Conservation (phyloP, 371 early-diverging fungal species). For the Syncephalis plumigaleata region DNA sequence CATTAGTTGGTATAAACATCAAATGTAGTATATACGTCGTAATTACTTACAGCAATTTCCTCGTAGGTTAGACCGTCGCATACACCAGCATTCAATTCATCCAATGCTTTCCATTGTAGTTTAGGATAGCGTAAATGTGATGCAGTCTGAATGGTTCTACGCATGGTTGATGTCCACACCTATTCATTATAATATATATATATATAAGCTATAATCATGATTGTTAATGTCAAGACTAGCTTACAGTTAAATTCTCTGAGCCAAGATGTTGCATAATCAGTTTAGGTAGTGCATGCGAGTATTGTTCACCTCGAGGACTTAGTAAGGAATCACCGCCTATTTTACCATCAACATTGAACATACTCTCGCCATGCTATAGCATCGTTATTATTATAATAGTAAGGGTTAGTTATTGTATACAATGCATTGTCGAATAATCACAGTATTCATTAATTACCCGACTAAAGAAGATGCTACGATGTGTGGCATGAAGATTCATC, state of each 20-base stretch:
- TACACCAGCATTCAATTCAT: slow-evolving; percentile 91
- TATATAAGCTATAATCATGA: neutral
- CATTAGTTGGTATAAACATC: too few species aligned
- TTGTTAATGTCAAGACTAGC: too few species aligned
- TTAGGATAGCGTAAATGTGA: slow-evolving; percentile 63
- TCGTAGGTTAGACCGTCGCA: slow-evolving; percentile 98
- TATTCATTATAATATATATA: slow-evolving; percentile 12
- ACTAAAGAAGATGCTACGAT: slow-evolving; percentile 79
- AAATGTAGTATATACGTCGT: too few species aligned
- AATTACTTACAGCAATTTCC: slow-evolving; percentile 60
- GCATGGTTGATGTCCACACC: slow-evolving; percentile 91
- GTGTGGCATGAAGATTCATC: slow-evolving; percentile 93
- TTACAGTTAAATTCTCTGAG: slow-evolving; percentile 40
- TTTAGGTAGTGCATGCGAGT: slow-evolving; percentile 64
- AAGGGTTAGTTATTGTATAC: neutral
- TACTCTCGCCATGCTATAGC: slow-evolving; percentile 86
- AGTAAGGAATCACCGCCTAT: slow-evolving; percentile 92
- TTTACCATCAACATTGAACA: slow-evolving; percentile 67
- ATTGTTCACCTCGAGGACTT: slow-evolving; percentile 67
- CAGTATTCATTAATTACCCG: slow-evolving; percentile 23
- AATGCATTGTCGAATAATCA: too few species aligned
- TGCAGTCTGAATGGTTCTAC: slow-evolving; percentile 81
- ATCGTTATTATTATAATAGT: neutral
- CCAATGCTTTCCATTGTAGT: slow-evolving; percentile 88
- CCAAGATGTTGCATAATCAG: slow-evolving; percentile 52